Evolutionary conservation across 805 yeast genomes (phyloP).

Genomic region (Saturnispora quitensis): DNA sequence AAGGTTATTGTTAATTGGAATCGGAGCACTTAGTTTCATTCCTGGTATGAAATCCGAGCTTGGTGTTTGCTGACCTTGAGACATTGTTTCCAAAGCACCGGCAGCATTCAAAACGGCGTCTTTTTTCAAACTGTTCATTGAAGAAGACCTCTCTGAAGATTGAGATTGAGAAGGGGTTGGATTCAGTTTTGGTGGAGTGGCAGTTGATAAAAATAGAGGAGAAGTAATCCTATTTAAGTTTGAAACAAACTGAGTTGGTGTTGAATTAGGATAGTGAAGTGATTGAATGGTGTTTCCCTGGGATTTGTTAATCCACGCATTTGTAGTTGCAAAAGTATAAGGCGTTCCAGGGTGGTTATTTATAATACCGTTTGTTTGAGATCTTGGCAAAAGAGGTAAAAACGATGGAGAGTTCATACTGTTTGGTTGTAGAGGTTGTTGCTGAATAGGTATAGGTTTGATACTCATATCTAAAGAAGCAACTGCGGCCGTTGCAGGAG

Average conservation of each 20-base stretch:
- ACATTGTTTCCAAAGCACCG: slow-evolving; percentile 33
- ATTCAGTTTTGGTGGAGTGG: slow-evolving; percentile 28
- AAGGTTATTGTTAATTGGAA: slow-evolving; percentile 6
- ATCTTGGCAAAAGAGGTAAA: slow-evolving; percentile 34
- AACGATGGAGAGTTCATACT: slow-evolving; percentile 28
- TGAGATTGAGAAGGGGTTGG: slow-evolving; percentile 27
- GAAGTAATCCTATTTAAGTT: slow-evolving; percentile 55
- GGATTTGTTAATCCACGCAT: slow-evolving; percentile 22
- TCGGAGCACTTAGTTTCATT: slow-evolving; percentile 24
- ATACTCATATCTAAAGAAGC: not conserved
- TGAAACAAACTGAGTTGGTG: slow-evolving; percentile 64
- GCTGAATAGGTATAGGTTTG: not conserved
- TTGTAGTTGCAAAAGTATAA: slow-evolving; percentile 21
- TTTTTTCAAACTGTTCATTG: slow-evolving; percentile 21
- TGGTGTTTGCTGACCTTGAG: slow-evolving; percentile 22
- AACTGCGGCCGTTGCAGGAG: not conserved
- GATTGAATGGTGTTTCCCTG: slow-evolving; percentile 37
- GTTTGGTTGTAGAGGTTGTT: slow-evolving; percentile 6
- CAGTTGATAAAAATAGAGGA: slow-evolving; percentile 49
- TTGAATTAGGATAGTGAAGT: slow-evolving; percentile 55
- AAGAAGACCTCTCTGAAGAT: slow-evolving; percentile 26
- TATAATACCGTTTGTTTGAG: slow-evolving; percentile 11
- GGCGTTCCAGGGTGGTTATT: slow-evolving; percentile 22
- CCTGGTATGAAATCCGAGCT: slow-evolving; percentile 24
- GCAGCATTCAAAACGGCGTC: slow-evolving; percentile 31